Evolutionary conservation across 257 asterid species (phyloP).

Genomic region (Solanum etuberosum): DNA sequence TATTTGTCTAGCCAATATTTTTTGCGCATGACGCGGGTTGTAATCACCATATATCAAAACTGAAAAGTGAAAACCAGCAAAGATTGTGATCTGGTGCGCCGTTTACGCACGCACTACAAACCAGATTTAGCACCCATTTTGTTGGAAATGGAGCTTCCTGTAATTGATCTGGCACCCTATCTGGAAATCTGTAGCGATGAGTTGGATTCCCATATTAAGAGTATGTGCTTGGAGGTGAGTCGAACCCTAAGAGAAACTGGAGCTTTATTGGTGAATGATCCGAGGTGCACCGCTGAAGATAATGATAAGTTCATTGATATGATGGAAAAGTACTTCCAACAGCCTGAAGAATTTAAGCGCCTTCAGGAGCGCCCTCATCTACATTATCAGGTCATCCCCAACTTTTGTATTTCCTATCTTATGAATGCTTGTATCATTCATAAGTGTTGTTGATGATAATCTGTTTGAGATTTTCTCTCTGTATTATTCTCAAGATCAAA

Average conservation of each 20-base stretch:
- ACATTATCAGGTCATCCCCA: slow-evolving; percentile 66
- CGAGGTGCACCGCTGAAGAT: slow-evolving; percentile 74
- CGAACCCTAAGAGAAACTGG: slow-evolving; percentile 87
- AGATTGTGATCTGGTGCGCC: not conserved
- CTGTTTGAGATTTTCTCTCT: not conserved
- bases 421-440: not conserved
- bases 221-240: slow-evolving; percentile 69
- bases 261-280: slow-evolving; percentile 87
- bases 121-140: not conserved
- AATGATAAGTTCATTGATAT: slow-evolving; percentile 77
- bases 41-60: not conserved
- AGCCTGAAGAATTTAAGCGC: slow-evolving; percentile 75
- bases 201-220: slow-evolving; percentile 32
- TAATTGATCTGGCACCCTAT: slow-evolving; percentile 69
- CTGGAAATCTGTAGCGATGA: slow-evolving; percentile 19
- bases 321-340: slow-evolving; percentile 87
- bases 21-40: not conserved
- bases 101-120: not conserved
- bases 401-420: not conserved
- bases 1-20: not conserved
- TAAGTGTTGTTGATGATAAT: not conserved
- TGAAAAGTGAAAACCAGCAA: not conserved
- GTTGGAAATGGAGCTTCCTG: slow-evolving; percentile 48
- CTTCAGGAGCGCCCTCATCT: slow-evolving; percentile 83
- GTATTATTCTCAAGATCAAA: not conserved